Percentiles rank a stretch among this genome's conserved stretches.
Conservation (phyloP, 805 yeast genomes). For the Lachancea kluyveri region DNA sequence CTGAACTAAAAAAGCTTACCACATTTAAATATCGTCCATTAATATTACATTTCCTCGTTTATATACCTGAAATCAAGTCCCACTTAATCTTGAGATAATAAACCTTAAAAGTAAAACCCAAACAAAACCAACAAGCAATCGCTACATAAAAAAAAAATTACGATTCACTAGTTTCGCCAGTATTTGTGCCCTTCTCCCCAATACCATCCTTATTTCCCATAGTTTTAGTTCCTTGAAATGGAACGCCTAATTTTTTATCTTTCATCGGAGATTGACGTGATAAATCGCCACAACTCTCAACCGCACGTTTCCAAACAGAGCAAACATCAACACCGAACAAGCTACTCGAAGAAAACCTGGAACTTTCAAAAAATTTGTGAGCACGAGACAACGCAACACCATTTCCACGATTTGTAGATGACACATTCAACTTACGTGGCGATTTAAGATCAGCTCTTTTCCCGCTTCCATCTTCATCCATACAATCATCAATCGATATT, state of each 20-base stretch:
- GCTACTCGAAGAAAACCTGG: constrained; percentile 26
- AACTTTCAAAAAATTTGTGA: constrained; percentile 8
- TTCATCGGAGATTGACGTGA: background rate
- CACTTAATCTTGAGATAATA: too few species aligned
- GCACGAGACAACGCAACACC: constrained; percentile 1
- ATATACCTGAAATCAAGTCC: too few species aligned
- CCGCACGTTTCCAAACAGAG: constrained; percentile 31
- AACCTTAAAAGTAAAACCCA: too few species aligned
- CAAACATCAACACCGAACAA: constrained; percentile 32
- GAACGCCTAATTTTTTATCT: constrained; percentile 3
- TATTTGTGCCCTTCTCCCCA: background rate
- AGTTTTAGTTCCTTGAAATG: constrained; percentile 4
- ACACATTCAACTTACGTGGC: background rate
- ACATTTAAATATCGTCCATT: too few species aligned
- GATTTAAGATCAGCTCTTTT: background rate
- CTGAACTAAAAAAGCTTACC: too few species aligned
- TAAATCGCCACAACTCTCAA: constrained; percentile 8
- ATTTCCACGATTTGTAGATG: background rate
- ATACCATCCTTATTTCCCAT: background rate
- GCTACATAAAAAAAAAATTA: too few species aligned
- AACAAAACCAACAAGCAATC: too few species aligned
- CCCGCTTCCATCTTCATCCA: constrained; percentile 2
- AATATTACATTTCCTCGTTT: too few species aligned
- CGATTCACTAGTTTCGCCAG: too few species aligned
- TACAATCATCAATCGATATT: constrained; percentile 7